Base-by-base conservation (phyloP, 148 eudicot genomes). In the Rhododendron griersonianum region DNA sequence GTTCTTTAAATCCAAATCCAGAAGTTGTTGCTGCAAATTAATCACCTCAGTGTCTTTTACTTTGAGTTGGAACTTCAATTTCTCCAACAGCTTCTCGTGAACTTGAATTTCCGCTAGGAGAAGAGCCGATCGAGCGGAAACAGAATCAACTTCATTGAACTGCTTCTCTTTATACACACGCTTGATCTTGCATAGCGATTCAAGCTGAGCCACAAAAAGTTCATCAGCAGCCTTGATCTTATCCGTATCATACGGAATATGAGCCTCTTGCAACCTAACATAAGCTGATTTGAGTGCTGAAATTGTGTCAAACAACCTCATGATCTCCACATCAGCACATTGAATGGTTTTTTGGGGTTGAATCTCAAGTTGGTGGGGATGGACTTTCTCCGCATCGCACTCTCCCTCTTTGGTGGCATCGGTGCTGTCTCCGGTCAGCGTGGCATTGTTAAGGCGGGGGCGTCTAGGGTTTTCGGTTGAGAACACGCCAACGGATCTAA, bases 251-350 rank as follows among this genome's bases (percentile, higher is more conserved):
- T 92, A 90, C 7, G 92, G 92, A 81, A 88, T 81, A 57, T 93
- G 94, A 85, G 93, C 93, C 85, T 91, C 89, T 86, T 93, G 95
- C 39, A 93, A 88, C 84, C 87, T 81, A 82, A 89, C 88, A 85
- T 93, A 93, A 13, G 94, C 93, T 80, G 84, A 76, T 84, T 93
- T 93, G 51, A 93, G 73, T 6, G 85, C 84, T 33, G 89, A 88
- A 78, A 93, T 67, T 5, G 86, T 63, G 71, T 88, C 92, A 73
- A 92, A 92, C 86, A 91, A 61, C 78, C 87, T 84, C 76, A 55
- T 84, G 15, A 92, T 53, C 47, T 89, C 90, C 63, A 81, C 30
- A 55, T 61, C 81, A 45, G 50, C 87, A 85, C 28, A 85, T 18
- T 30, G 65, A 23, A 11, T 73, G 21, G 57, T 73, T 51, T 75